Evolutionary conservation across 2,329 filamentous ascomycete species (phyloP).

Genomic region (Phyllosticta citriasiana): DNA sequence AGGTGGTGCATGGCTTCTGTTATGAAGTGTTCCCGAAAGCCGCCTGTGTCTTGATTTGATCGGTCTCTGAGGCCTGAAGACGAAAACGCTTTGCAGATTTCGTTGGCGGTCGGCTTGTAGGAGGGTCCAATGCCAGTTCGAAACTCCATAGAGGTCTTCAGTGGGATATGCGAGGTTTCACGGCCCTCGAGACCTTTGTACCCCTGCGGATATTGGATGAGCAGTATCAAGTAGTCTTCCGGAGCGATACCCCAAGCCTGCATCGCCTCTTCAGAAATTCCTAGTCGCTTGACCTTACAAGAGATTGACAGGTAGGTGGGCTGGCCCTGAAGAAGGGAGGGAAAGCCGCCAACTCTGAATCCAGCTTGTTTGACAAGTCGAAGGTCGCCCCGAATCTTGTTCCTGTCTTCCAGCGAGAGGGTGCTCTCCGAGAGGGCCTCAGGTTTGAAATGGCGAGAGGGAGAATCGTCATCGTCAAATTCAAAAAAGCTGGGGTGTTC

Average conservation of each 20-base stretch:
- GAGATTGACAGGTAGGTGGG: slow-evolving; percentile 55
- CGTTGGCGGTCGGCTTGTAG: slow-evolving; percentile 57
- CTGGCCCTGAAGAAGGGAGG: slow-evolving; percentile 38
- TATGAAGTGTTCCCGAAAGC: slow-evolving; percentile 54
- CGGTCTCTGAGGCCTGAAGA: slow-evolving; percentile 24
- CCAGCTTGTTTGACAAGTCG: slow-evolving; percentile 51
- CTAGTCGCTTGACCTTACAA: slow-evolving; percentile 58
- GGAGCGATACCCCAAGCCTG: slow-evolving; percentile 64
- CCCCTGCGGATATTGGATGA: slow-evolving; percentile 53
- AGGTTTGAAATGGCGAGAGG: not conserved
- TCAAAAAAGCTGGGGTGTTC: not conserved
- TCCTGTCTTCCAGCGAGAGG: slow-evolving; percentile 7
- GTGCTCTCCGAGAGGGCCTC: not conserved
- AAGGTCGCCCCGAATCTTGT: slow-evolving; percentile 52
- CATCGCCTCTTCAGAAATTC: slow-evolving; percentile 62
- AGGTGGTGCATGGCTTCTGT: slow-evolving; percentile 61
- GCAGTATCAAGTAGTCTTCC: slow-evolving; percentile 60
- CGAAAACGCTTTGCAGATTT: slow-evolving; percentile 46
- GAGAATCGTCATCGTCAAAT: not conserved
- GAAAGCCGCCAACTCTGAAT: slow-evolving; percentile 57
- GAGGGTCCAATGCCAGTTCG: slow-evolving; percentile 59
- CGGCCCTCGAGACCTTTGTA: slow-evolving; percentile 46
- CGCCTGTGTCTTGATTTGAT: slow-evolving; percentile 14
- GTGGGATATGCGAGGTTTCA: not conserved
- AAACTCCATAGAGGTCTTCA: slow-evolving; percentile 38